A percentile compares a stretch with the other conserved stretches of the same genome.
Conservation (phyloP, 805 yeast species). For the Candida rishiriensis region DNA sequence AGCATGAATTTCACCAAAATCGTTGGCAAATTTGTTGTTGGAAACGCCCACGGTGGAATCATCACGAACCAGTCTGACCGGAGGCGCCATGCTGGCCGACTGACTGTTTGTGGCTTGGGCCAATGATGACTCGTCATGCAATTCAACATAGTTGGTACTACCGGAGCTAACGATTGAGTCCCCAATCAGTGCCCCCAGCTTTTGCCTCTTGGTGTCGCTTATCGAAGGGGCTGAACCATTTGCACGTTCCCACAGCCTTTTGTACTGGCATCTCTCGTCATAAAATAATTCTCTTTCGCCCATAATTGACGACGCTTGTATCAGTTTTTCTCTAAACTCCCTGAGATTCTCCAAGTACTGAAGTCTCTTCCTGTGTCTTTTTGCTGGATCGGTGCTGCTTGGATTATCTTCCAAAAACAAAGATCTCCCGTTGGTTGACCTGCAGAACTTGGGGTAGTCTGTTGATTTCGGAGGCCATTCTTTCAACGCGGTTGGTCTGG, state of each 20-base stretch:
- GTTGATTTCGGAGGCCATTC: slow-evolving; percentile 62
- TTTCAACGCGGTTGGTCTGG: slow-evolving; percentile 74
- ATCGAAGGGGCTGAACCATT: slow-evolving; percentile 6
- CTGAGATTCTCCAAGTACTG: slow-evolving; percentile 29
- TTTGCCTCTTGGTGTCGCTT: slow-evolving; percentile 1
- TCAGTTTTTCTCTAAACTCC: slow-evolving; percentile 28
- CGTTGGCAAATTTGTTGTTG: slow-evolving; percentile 25
- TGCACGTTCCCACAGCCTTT: slow-evolving; percentile 18
- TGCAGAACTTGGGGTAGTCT: slow-evolving; percentile 54
- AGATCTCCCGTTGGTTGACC: slow-evolving; percentile 70
- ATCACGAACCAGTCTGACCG: slow-evolving; percentile 21
- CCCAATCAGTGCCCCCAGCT: slow-evolving; percentile 20
- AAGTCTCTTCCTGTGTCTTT: slow-evolving; percentile 28
- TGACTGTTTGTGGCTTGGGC: background rate
- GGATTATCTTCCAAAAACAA: slow-evolving; percentile 68
- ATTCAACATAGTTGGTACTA: background rate
- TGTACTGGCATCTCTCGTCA: slow-evolving; percentile 21
- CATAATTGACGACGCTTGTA: slow-evolving; percentile 21
- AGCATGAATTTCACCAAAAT: slow-evolving; percentile 55
- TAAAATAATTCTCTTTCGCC: slow-evolving; percentile 12
- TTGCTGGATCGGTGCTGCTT: slow-evolving; percentile 16
- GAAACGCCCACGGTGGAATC: slow-evolving; percentile 19
- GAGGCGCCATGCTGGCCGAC: slow-evolving; percentile 19
- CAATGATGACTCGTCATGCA: background rate
- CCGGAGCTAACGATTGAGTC: slow-evolving; percentile 12